Evolutionary conservation across 1,284 basidiomycete species (phyloP), one percentile per base, ranked within the genome.

Genomic region (Rhodotorula sp.): DNA sequence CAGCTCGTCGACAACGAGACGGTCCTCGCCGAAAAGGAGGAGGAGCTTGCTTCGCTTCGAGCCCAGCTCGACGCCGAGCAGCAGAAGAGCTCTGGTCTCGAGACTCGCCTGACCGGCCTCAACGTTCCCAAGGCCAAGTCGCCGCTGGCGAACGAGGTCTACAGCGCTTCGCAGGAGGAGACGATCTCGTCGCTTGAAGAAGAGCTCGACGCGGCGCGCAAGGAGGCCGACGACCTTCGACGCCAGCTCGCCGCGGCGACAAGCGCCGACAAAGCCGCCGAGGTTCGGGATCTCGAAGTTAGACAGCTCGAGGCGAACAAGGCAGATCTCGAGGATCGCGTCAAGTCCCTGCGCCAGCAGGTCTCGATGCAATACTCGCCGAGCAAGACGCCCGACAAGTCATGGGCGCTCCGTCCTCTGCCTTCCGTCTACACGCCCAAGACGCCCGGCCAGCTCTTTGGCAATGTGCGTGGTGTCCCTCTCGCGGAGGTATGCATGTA

Each of bases 161-260:
- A 89, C 68, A 80, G 83, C 67, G 70, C 48, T 67, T 72, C 57
- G 84, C 85, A 70, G 85, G 70, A 76, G 54, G 64, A 84, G 46
- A 68, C 80, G n/a, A 74, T 82, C 54, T 60, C 71, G 7, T 77
- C 78, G 0, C 83, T 95, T 55, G 91, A 94, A 79, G 84, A 85
- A 10, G 90, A 93, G 73, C 85, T 95, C 41, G 90, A 92, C 72
- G 86, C 88, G 2, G 92, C 93, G 0, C 86, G 91, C 79, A 87
- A 85, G 77, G 91, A 94, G 80, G 90, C 93, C 69, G 90, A 89
- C 0, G 86, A 88, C 25, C 83, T 96, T 58, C 87, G 87, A 61
- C 85, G 87, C 1, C 81, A 90, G 60, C 83, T 93, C 10, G 88
- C 87, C 75, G 62, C 56, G 4, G 68, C 19, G 13, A 58, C 64